Percentiles rank a stretch among this genome's conserved stretches.
Evolutionary conservation across 148 eudicot genomes (phyloP).

Genomic region (Diospyros lotus): DNA sequence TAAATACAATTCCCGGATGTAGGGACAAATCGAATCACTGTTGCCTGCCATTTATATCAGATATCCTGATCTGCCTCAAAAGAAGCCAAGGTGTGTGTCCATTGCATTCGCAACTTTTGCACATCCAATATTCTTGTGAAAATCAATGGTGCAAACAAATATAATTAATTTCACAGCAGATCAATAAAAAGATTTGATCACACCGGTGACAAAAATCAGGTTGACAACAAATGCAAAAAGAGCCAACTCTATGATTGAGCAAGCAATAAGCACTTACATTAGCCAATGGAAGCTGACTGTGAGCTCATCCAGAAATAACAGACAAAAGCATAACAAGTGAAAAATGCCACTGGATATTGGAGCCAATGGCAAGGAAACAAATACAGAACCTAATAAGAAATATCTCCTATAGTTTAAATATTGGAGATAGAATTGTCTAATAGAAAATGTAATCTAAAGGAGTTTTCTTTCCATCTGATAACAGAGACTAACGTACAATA

Average conservation of each 20-base stretch:
- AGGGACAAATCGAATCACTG: too few species aligned
- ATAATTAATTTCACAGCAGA: too few species aligned
- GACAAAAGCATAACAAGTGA: not conserved
- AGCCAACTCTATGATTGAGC: too few species aligned
- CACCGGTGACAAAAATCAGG: too few species aligned
- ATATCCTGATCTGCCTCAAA: not conserved
- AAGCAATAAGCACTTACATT: not conserved
- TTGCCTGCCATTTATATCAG: not conserved
- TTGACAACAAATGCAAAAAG: too few species aligned
- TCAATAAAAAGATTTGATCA: too few species aligned
- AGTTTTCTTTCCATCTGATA: not conserved
- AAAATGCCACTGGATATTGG: not conserved
- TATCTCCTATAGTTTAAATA: not conserved
- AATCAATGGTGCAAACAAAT: too few species aligned
- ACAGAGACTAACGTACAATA: not conserved
- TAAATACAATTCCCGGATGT: too few species aligned
- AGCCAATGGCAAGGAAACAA: slow-evolving; percentile 6
- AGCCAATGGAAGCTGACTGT: not conserved
- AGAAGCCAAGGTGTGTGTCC: too few species aligned
- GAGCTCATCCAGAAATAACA: slow-evolving; percentile 6
- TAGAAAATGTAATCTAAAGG: not conserved
- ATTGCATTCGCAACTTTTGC: too few species aligned
- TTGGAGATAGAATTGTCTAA: not conserved
- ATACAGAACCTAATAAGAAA: not conserved
- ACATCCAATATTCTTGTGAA: too few species aligned